A percentile compares a stretch with the other conserved stretches of the same genome.
phyloP scores from a whole-genome alignment of 495 filamentous ascomycete species.

The Penicillium paradoxum region DNA sequence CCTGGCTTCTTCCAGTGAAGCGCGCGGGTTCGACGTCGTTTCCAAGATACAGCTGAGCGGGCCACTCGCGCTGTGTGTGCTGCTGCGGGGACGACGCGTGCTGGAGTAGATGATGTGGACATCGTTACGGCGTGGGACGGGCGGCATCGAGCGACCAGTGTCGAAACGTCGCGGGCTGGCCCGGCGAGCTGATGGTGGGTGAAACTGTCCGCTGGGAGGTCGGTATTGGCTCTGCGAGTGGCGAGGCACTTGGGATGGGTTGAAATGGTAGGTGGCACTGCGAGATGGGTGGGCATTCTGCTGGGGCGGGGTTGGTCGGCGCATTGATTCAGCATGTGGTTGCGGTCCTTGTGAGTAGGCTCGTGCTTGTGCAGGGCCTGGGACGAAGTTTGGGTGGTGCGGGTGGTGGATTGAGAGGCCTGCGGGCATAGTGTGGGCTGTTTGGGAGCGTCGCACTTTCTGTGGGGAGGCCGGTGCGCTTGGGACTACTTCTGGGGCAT shows the following conservation, averaged over 20 bases:
- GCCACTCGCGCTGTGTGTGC: conserved; percentile 24
- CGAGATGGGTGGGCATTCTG: conserved; percentile 10
- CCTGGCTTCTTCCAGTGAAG: conserved; percentile 23
- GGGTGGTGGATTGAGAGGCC: conserved; percentile 25
- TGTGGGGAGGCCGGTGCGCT: conserved; percentile 19
- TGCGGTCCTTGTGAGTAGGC: conserved; percentile 15
- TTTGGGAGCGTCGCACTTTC: conserved; percentile 31
- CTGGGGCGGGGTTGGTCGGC: conserved; percentile 9
- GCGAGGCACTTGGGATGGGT: conserved; percentile 25
- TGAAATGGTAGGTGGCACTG: conserved; percentile 26
- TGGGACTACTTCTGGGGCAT: conserved; percentile 38
- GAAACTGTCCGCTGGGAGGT: background rate
- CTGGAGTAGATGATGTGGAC: conserved; percentile 35
- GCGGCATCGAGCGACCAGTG: conserved; percentile 16
- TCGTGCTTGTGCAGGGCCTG: conserved; percentile 7
- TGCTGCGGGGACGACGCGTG: conserved; percentile 36
- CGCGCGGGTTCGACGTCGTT: conserved; percentile 15
- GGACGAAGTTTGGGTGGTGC: conserved; percentile 26
- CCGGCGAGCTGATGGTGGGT: conserved; percentile 13
- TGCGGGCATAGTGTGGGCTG: conserved; percentile 11
- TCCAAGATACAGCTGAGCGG: conserved; percentile 36
- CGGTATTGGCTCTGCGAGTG: conserved; percentile 28
- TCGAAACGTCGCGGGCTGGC: conserved; percentile 20
- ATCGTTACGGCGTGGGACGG: conserved; percentile 28
- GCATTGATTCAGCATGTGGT: conserved; percentile 4